Percentiles rank a stretch among this genome's conserved stretches.
Evolutionary conservation across 495 filamentous ascomycete genomes (phyloP).

Genomic region (Aspergillus asperescens): DNA sequence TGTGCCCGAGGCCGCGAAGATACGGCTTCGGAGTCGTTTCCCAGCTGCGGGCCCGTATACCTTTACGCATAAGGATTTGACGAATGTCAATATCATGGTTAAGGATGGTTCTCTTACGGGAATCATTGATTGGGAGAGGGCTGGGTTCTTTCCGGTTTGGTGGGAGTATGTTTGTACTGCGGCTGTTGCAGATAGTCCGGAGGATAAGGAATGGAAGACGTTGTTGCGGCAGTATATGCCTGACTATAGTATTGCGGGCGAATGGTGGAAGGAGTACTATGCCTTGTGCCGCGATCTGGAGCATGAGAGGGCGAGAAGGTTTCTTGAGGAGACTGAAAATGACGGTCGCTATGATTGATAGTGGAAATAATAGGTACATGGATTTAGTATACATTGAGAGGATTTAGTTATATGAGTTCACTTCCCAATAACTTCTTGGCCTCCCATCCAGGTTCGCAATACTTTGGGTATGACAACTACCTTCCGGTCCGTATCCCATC

Average conservation of each 20-base stretch:
- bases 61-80: slow-evolving; percentile 28
- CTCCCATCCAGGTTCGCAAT: slow-evolving; percentile 77
- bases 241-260: too few relatives aligned
- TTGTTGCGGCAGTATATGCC: slow-evolving; percentile 21
- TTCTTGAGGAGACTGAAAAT: too few relatives aligned
- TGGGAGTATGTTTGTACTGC: slow-evolving; percentile 26
- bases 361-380: neutral
- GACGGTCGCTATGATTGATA: too few relatives aligned
- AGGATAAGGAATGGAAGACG: slow-evolving; percentile 22
- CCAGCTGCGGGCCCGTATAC: slow-evolving; percentile 24
- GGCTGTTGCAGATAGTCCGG: slow-evolving; percentile 1
- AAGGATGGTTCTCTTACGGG: slow-evolving; percentile 19
- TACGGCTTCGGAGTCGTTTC: slow-evolving; percentile 20
- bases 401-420: slow-evolving; percentile 6
- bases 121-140: slow-evolving; percentile 32
- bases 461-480: slow-evolving; percentile 70
- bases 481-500: slow-evolving; percentile 65
- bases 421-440: slow-evolving; percentile 55
- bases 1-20: slow-evolving; percentile 16
- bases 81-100: slow-evolving; percentile 30
- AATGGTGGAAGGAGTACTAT: too few relatives aligned
- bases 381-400: neutral
- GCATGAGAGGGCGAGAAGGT: too few relatives aligned
- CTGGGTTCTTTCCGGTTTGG: slow-evolving; percentile 32
- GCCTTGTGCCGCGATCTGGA: too few relatives aligned